phyloP scores from a whole-genome alignment of 2,329 filamentous ascomycete genomes.

The Aspergillus latus region DNA sequence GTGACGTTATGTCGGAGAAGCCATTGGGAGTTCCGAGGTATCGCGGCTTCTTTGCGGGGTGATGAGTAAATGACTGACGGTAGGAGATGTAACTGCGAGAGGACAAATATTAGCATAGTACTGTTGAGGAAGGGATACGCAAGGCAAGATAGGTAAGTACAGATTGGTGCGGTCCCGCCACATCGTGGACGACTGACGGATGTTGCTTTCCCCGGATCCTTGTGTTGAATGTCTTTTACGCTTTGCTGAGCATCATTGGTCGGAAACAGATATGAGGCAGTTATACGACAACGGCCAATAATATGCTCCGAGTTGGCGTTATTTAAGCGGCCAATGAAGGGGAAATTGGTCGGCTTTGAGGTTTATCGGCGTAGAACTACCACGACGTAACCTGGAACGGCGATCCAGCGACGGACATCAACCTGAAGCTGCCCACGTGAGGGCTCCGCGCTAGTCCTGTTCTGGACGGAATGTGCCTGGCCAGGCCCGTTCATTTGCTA shows the following conservation, averaged over 20 bases:
- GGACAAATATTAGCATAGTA: slow-evolving; percentile 16
- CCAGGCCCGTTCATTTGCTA: background rate
- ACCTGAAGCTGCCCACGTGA: slow-evolving; percentile 24
- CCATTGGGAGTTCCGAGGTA: slow-evolving; percentile 62
- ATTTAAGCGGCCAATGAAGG: background rate
- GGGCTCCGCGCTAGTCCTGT: slow-evolving; percentile 18
- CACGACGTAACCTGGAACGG: slow-evolving; percentile 1
- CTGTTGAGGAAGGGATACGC: background rate
- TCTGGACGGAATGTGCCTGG: slow-evolving; percentile 13
- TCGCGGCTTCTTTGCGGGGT: slow-evolving; percentile 80
- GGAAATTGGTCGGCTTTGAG: slow-evolving; percentile 1
- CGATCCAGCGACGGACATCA: slow-evolving; percentile 11
- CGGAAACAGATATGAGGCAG: background rate
- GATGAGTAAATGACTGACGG: slow-evolving; percentile 95
- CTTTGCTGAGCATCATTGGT: slow-evolving; percentile 20
- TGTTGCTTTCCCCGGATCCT: slow-evolving; percentile 22
- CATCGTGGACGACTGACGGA: slow-evolving; percentile 65
- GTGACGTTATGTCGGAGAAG: slow-evolving; percentile 61
- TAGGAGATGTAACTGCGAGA: slow-evolving; percentile 87
- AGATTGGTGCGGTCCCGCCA: slow-evolving; percentile 99
- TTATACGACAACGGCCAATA: background rate
- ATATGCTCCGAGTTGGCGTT: background rate
- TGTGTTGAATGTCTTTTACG: slow-evolving; percentile 19
- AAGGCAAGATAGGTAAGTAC: slow-evolving; percentile 49
- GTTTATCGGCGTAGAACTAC: background rate